Evolutionary conservation across 441 rosid species (phyloP).

Genomic region (Erodium moschatum): DNA sequence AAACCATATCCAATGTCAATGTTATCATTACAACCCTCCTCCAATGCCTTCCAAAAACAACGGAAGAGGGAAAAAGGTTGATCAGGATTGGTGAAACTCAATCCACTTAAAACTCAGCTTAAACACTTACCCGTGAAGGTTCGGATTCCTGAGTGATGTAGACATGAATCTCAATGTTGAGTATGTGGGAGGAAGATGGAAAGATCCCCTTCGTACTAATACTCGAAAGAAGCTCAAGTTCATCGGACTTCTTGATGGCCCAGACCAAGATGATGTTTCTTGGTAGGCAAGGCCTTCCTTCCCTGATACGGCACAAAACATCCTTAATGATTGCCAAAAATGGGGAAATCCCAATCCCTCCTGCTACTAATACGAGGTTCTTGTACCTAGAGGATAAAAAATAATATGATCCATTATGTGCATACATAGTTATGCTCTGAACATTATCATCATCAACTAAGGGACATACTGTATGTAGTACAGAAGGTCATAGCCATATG

Average conservation of each 20-base stretch:
- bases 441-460: neutral
- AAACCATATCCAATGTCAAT: constrained; percentile 8
- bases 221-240: constrained; percentile 61
- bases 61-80: neutral
- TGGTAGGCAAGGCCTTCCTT: constrained; percentile 58
- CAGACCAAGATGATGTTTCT: constrained; percentile 52
- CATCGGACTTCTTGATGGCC: constrained; percentile 69
- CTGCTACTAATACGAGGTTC: constrained; percentile 71
- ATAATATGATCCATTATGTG: constrained; percentile 30
- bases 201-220: constrained; percentile 38
- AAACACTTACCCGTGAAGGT: constrained; percentile 45
- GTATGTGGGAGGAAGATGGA: constrained; percentile 39
- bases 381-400: constrained; percentile 46
- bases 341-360: constrained; percentile 86
- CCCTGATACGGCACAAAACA: constrained; percentile 50
- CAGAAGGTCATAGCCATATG: constrained; percentile 66
- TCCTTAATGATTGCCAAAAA: constrained; percentile 74
- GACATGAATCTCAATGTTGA: constrained; percentile 43
- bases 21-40: constrained; percentile 41
- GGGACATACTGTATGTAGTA: constrained; percentile 31
- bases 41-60: constrained; percentile 31
- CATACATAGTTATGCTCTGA: constrained; percentile 26
- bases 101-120: too few species aligned
- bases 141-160: constrained; percentile 68
- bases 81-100: too few species aligned